Evolutionary conservation across 1,284 basidiomycete genomes (phyloP).

Genomic region (Sanguinoderma infundibulare): DNA sequence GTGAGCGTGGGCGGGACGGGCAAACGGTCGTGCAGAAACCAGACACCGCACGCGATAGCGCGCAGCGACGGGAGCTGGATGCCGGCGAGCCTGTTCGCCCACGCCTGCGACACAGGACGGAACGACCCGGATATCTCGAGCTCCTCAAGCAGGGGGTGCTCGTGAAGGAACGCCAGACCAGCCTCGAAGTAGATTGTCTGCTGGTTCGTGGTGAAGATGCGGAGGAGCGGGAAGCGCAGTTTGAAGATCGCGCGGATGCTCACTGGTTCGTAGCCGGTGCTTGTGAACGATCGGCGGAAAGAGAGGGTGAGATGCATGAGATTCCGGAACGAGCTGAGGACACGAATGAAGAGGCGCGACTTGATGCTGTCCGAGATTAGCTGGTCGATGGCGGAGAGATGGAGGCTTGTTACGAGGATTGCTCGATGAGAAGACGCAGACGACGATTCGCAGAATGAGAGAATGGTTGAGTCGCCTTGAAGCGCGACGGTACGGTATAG

Average conservation of each 20-base stretch:
- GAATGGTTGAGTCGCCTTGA: not conserved
- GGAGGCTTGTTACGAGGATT: not conserved
- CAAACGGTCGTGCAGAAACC: not conserved
- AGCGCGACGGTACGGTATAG: constrained; percentile 5
- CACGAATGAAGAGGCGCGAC: not conserved
- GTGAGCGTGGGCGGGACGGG: not conserved
- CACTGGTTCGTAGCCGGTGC: too few species aligned
- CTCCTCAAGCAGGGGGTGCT: not conserved
- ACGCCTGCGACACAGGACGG: not conserved
- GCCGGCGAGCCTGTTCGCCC: not conserved
- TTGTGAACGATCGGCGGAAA: too few species aligned
- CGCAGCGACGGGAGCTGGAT: not conserved
- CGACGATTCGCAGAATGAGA: not conserved
- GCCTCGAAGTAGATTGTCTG: not conserved
- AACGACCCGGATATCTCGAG: constrained; percentile 2
- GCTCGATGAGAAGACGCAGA: not conserved
- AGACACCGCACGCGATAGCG: not conserved
- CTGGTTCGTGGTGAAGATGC: constrained; percentile 5
- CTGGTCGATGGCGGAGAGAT: not conserved
- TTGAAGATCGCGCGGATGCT: not conserved
- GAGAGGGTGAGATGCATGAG: constrained; percentile 1
- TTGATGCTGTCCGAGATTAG: not conserved
- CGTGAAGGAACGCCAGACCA: not conserved
- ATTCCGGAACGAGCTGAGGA: not conserved
- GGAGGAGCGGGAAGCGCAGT: not conserved